Conservation (phyloP, 2,329 filamentous ascomycete species). For the Incumbomyces lentus region DNA sequence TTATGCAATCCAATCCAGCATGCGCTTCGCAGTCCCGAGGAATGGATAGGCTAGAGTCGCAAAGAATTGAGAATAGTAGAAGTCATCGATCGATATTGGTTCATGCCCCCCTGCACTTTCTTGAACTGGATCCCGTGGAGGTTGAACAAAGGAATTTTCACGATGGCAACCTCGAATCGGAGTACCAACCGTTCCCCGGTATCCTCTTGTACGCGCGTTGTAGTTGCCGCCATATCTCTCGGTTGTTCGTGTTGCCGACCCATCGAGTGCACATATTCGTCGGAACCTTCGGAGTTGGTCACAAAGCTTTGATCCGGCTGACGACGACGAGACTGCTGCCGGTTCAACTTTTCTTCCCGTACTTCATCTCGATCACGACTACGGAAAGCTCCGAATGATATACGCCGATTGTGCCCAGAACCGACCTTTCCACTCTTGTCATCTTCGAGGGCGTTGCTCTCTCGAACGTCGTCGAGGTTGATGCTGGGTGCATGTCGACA, state of each 20-base stretch:
- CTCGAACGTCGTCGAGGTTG: constrained; percentile 63
- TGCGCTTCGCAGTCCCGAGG: neutral
- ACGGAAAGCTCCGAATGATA: constrained; percentile 63
- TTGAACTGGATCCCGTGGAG: constrained; percentile 98
- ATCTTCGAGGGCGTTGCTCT: constrained; percentile 33
- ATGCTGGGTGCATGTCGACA: constrained; percentile 86
- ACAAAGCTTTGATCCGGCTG: constrained; percentile 58
- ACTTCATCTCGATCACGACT: constrained; percentile 62
- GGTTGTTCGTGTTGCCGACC: constrained; percentile 38
- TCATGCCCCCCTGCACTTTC: constrained; percentile 86
- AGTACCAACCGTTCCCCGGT: constrained; percentile 74
- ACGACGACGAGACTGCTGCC: constrained; percentile 36
- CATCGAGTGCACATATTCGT: constrained; percentile 54
- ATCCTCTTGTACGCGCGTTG: constrained; percentile 83
- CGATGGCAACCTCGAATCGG: constrained; percentile 91
- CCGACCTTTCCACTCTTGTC: constrained; percentile 35
- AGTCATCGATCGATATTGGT: constrained; percentile 98
- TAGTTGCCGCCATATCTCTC: constrained; percentile 70
- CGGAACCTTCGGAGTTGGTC: constrained; percentile 79
- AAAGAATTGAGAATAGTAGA: constrained; percentile 86
- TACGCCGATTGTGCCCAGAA: constrained; percentile 60
- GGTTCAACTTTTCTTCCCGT: constrained; percentile 45
- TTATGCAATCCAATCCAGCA: no score
- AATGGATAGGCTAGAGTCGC: constrained; percentile 49
- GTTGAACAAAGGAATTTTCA: constrained; percentile 88